Evolutionary conservation across 2,329 filamentous ascomycete species (phyloP), one percentile per base, ranked within the genome.

Genomic region (Zymoseptoria ardabiliae): DNA sequence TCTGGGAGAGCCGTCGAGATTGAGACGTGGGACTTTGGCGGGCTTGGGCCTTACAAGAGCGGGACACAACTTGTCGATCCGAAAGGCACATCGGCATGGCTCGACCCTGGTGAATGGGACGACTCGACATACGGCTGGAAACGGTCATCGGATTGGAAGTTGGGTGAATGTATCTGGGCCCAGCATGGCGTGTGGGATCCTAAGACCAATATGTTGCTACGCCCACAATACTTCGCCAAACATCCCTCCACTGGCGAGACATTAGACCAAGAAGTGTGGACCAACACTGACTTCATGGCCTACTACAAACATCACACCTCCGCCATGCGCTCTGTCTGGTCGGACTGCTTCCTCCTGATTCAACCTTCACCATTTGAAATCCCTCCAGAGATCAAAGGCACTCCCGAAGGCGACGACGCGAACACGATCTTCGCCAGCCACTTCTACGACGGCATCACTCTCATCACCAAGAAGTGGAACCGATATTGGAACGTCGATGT

Each of bases 391-490:
- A 88, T 97, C 71, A 96, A 94, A 73, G 92, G 86, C 11, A 96
- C 92, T 0, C 58, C 59, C 2, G 78, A 81, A 25, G 93, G 97
- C 70, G 92, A 97, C 68, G 92, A 99, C 66, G 85, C 86, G 3
- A 90, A 87, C 63, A 88, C 97, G 83, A 89, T 92, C 2, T 97
- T 97, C 73, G 88, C 94, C 9, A 91, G 92, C 1, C 94, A 99
- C 75, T 99, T 90, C 72, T 99, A 99, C 73, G 94, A 99, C 68
- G 94, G 94, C 10, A 88, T 99, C 58, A 99, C 94, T 0, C 80
- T 99, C 3, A 89, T 99, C 82, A 97, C 91, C 11, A 99, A 99
- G 76, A 96, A 96, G 74, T 99, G 94, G 94, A 99, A 97, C 71
- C 88, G 92, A 48, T 86, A 88, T 17, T 99, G 94, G 89, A 99